Evolutionary conservation across 345 rosid species (phyloP).

Genomic region (Salix caprea): DNA sequence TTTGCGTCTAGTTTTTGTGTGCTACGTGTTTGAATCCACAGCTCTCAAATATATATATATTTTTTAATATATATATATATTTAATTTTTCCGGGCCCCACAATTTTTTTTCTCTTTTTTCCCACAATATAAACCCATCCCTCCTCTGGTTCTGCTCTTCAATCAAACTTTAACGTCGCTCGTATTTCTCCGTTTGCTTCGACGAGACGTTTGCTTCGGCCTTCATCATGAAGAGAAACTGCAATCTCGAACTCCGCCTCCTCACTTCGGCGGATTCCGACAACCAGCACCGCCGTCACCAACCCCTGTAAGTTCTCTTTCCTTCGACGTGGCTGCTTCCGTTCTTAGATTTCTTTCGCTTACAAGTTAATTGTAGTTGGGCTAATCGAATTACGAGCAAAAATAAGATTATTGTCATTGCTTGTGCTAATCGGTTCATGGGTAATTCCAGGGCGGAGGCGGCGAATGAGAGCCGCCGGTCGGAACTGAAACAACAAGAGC

Average conservation of each 20-base stretch:
- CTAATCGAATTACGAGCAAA: neutral
- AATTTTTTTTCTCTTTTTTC: neutral
- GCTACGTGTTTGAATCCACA: neutral
- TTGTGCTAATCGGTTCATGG: neutral
- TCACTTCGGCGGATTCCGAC: slow-evolving; percentile 16
- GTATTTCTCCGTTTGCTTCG: no score
- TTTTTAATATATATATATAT: no score
- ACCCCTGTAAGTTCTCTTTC: slow-evolving; percentile 7
- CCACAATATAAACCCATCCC: neutral
- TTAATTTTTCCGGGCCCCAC: no score
- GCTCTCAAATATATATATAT: no score
- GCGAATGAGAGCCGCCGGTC: slow-evolving; percentile 11
- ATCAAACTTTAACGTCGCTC: no score
- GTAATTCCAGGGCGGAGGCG: slow-evolving; percentile 17
- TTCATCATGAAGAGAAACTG: slow-evolving; percentile 37
- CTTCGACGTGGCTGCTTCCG: neutral
- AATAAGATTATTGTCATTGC: no score
- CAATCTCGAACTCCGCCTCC: slow-evolving; percentile 43
- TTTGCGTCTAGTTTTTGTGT: neutral
- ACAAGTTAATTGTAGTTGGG: no score
- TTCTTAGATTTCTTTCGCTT: no score
- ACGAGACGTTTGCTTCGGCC: no score
- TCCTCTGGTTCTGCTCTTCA: neutral
- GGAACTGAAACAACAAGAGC: slow-evolving; percentile 5
- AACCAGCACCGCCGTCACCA: neutral